phyloP scores from a whole-genome alignment of 139 green algal species.

The Closterium sp. region DNA sequence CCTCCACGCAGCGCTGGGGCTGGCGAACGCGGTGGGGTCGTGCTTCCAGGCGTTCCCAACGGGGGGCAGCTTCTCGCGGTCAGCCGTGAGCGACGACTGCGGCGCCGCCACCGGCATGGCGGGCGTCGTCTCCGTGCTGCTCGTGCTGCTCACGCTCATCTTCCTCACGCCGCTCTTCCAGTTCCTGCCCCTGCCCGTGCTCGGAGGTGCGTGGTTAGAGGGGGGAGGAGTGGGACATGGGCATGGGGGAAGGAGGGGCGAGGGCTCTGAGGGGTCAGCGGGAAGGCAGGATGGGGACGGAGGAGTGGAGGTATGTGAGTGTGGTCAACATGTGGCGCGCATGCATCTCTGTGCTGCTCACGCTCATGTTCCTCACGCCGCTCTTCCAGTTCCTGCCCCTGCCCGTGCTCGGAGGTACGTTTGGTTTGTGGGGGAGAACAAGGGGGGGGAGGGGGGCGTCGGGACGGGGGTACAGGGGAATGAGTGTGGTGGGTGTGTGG shows the following conservation, averaged over 20 bases:
- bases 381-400: conserved; percentile 42
- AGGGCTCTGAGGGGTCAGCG: too few species aligned
- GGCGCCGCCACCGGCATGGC: conserved; percentile 66
- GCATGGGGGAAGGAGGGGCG: too few species aligned
- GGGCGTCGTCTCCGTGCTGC: conserved; percentile 51
- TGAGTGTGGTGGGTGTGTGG: background rate
- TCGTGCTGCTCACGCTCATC: conserved; percentile 39
- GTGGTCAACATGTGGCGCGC: background rate
- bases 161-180: conserved; percentile 49
- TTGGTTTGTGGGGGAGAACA: too few species aligned
- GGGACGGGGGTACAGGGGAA: background rate
- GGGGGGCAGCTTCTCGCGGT: conserved; percentile 76
- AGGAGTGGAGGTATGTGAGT: background rate
- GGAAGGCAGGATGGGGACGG: background rate
- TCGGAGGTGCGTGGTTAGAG: conserved; percentile 21
- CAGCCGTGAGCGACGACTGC: conserved; percentile 71
- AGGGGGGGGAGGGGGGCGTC: background rate
- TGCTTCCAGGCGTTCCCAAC: conserved; percentile 84
- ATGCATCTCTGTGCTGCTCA: conserved; percentile 7
- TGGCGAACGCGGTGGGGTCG: conserved; percentile 82
- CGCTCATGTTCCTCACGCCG: conserved; percentile 43
- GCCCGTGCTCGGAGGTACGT: background rate
- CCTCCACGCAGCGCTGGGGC: conserved; percentile 57
- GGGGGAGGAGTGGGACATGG: too few species aligned
- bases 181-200: conserved; percentile 32